Evolutionary conservation across 805 yeast species (phyloP).

Genomic region (Ogataea ganodermae): DNA sequence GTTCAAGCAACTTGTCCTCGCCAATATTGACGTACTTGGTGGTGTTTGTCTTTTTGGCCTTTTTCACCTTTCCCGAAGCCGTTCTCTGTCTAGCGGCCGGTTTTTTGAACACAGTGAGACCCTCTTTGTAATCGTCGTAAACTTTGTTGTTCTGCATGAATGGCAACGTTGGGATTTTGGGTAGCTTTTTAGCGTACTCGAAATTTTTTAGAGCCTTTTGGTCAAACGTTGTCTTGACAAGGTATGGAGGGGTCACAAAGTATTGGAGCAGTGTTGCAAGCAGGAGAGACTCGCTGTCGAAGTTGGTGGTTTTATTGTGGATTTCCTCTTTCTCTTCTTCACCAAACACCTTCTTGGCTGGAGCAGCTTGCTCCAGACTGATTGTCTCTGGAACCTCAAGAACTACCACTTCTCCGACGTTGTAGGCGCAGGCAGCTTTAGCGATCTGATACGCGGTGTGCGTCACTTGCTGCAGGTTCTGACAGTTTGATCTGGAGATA

Average conservation of each 20-base stretch:
- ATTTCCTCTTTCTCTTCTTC: constrained; percentile 17
- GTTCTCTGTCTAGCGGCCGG: constrained; percentile 42
- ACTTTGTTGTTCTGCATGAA: constrained; percentile 56
- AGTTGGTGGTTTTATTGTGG: constrained; percentile 7
- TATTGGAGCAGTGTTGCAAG: constrained; percentile 74
- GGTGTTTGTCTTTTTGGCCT: constrained; percentile 49
- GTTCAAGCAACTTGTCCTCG: constrained; percentile 54
- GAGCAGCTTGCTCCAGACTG: constrained; percentile 20
- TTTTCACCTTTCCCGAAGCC: constrained; percentile 40
- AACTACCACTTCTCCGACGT: constrained; percentile 73
- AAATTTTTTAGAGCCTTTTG: constrained; percentile 48
- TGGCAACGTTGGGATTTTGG: constrained; percentile 72
- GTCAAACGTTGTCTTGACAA: constrained; percentile 62
- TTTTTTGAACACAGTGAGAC: constrained; percentile 51
- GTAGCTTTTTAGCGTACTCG: constrained; percentile 66
- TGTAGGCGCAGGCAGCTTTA: constrained; percentile 65
- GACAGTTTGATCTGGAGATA: constrained; percentile 55
- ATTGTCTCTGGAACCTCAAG: constrained; percentile 50
- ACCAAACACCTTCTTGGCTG: constrained; percentile 38
- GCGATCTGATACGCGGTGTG: constrained; percentile 77
- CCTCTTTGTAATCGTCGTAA: constrained; percentile 55
- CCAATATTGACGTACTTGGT: constrained; percentile 85
- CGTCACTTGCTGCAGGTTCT: constrained; percentile 72
- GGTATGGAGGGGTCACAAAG: constrained; percentile 83
- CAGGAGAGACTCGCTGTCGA: constrained; percentile 43